These are phyloP conservation scores for Capronia americana DNA, from an alignment of 2,329 filamentous ascomycete genomes.

Conservation along the genomic window DNA sequence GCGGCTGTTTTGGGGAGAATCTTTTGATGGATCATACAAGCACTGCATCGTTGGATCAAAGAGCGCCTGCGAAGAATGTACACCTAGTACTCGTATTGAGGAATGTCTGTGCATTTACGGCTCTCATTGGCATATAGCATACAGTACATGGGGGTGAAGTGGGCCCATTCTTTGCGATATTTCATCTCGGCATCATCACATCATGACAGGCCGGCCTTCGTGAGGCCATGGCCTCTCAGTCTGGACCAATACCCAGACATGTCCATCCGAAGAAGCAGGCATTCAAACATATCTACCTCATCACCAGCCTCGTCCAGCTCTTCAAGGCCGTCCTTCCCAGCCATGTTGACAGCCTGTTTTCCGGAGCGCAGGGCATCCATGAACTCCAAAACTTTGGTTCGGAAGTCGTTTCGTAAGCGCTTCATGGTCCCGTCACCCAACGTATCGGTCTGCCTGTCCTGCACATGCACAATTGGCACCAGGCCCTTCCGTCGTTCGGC, in stretches of 20 bases:
- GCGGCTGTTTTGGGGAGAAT: slow-evolving; percentile 23
- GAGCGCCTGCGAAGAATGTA: background rate
- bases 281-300: slow-evolving; percentile 63
- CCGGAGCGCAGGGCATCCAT: slow-evolving; percentile 72
- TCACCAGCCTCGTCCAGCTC: slow-evolving; percentile 38
- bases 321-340: slow-evolving; percentile 45
- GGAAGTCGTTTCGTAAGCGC: slow-evolving; percentile 69
- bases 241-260: slow-evolving; percentile 67
- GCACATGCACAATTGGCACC: background rate
- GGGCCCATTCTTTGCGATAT: background rate
- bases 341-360: slow-evolving; percentile 53
- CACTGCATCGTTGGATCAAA: background rate
- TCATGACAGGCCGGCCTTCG: background rate
- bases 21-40: slow-evolving; percentile 10
- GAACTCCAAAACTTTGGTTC: slow-evolving; percentile 75
- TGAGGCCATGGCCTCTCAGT: background rate
- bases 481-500: slow-evolving; percentile 42
- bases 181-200: background rate
- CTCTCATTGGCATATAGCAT: background rate
- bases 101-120: background rate
- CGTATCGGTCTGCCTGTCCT: slow-evolving; percentile 43
- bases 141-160: background rate
- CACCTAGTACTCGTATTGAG: background rate
- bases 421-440: slow-evolving; percentile 49
- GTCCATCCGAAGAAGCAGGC: slow-evolving; percentile 72